Percentiles rank a stretch among this genome's conserved stretches.
phyloP scores from a whole-genome alignment of 768 basidiomycete species.

The Scleroderma bovista region DNA sequence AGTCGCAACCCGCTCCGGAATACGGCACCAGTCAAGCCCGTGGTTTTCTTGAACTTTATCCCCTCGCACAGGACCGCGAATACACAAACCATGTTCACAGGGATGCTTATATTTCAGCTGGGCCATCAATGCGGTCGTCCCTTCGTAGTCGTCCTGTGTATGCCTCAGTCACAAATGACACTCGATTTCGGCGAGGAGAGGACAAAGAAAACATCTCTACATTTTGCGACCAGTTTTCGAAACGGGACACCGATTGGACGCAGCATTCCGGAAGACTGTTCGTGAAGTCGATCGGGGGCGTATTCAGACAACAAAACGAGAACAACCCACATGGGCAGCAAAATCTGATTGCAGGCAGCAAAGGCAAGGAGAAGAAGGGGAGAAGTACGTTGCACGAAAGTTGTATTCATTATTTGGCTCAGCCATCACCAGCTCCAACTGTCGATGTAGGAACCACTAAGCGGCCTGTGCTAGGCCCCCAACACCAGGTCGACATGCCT shows the following conservation, averaged over 20 bases:
- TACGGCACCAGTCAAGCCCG: no score
- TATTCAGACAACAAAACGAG: constrained; percentile 45
- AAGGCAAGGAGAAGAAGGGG: constrained; percentile 48
- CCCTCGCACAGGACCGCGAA: no score
- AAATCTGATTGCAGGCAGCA: constrained; percentile 32
- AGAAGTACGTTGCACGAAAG: constrained; percentile 41
- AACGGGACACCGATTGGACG: constrained; percentile 13
- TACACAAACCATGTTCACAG: constrained; percentile 24
- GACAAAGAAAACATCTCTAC: constrained; percentile 37
- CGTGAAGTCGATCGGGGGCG: constrained; percentile 23
- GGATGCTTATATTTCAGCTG: constrained; percentile 11
- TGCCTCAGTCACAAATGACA: constrained; percentile 12
- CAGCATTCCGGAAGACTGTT: constrained; percentile 28
- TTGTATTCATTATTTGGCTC: constrained; percentile 5
- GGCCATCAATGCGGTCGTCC: constrained; percentile 15
- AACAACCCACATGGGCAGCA: constrained; percentile 37
- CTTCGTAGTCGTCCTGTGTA: constrained; percentile 6
- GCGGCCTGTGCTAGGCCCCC: constrained; percentile 32
- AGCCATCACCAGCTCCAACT: constrained; percentile 42
- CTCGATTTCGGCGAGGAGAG: constrained; percentile 9
- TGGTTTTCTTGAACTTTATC: no score
- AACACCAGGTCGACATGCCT: constrained; percentile 45
- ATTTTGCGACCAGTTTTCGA: constrained; percentile 9
- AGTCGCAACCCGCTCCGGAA: no score
- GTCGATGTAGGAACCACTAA: constrained; percentile 40